Percentiles rank a stretch among this genome's conserved stretches.
phyloP scores from a whole-genome alignment of 306 rosid genomes.

The Crataegus laevigata region DNA sequence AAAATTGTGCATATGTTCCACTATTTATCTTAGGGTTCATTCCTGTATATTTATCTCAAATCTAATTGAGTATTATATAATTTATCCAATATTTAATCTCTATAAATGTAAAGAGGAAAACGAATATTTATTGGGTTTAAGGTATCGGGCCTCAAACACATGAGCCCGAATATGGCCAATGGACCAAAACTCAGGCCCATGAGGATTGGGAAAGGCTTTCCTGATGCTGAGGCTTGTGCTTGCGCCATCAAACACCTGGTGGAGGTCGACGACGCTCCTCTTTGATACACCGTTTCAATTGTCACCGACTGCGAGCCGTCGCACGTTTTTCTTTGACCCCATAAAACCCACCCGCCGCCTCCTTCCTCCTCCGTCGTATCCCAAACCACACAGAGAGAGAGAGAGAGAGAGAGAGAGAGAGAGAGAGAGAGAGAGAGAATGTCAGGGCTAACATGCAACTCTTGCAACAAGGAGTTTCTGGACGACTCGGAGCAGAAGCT shows the following conservation, averaged over 20 bases:
- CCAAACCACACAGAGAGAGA: neutral
- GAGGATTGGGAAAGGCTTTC: neutral
- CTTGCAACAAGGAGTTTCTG: conserved; percentile 81
- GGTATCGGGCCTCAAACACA: neutral
- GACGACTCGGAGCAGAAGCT: conserved; percentile 62
- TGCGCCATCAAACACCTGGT: neutral
- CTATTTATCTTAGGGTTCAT: too few relatives aligned
- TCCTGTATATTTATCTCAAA: too few relatives aligned
- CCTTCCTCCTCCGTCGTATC: neutral
- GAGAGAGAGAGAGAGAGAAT: conserved; percentile 8
- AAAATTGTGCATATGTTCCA: too few relatives aligned
- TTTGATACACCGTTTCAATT: neutral
- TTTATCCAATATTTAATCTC: too few relatives aligned
- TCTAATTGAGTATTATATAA: too few relatives aligned
- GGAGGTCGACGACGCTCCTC: neutral
- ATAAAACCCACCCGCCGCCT: neutral
- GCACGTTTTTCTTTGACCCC: neutral
- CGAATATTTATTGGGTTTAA: too few relatives aligned
- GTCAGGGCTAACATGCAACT: conserved; percentile 71
- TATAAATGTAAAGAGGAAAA: too few relatives aligned
- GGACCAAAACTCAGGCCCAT: neutral
- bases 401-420: neutral
- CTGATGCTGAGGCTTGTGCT: neutral
- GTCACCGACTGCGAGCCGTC: conserved; percentile 34
- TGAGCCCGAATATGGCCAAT: neutral